phyloP scores from a whole-genome alignment of 164 flowering plant genomes.

The Saururus chinensis region DNA sequence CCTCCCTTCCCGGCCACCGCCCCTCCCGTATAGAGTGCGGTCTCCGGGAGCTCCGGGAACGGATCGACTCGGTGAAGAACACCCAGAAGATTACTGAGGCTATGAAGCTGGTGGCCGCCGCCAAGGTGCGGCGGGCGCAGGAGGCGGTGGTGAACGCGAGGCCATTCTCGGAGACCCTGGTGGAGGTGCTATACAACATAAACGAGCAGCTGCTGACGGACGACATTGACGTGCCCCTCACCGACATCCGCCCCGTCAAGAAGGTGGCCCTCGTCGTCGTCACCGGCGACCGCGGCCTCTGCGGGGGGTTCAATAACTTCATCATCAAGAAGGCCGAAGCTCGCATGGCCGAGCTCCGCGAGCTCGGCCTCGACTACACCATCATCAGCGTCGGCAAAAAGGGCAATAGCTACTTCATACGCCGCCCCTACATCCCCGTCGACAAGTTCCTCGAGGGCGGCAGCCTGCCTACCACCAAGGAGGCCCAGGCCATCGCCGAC shows the following conservation, averaged over 20 bases:
- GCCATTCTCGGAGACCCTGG: conserved; percentile 68
- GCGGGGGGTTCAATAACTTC: conserved; percentile 65
- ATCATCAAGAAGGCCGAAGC: conserved; percentile 54
- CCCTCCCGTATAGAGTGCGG: conserved; percentile 28
- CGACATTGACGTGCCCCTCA: conserved; percentile 58
- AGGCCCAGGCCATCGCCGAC: conserved; percentile 82
- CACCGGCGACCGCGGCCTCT: conserved; percentile 85
- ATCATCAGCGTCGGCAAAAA: conserved; percentile 75
- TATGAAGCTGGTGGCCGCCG: conserved; percentile 90
- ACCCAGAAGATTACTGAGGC: conserved; percentile 90
- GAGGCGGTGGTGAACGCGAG: conserved; percentile 81
- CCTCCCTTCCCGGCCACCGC: conserved; percentile 4
- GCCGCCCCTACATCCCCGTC: conserved; percentile 35
- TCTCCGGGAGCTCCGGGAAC: conserved; percentile 49
- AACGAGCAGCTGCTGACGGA: conserved; percentile 54
- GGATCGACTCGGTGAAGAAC: conserved; percentile 61
- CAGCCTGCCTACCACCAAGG: conserved; percentile 65
- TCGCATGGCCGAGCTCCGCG: conserved; percentile 48
- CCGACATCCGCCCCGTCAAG: conserved; percentile 55
- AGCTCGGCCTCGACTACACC: conserved; percentile 42
- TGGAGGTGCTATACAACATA: conserved; percentile 47
- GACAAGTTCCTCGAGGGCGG: conserved; percentile 51
- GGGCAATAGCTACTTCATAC: conserved; percentile 59
- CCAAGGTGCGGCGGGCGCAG: conserved; percentile 78
- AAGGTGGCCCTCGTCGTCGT: conserved; percentile 74